Evolutionary conservation across 1,284 basidiomycete genomes (phyloP).

Genomic region (Takashimella koratensis): DNA sequence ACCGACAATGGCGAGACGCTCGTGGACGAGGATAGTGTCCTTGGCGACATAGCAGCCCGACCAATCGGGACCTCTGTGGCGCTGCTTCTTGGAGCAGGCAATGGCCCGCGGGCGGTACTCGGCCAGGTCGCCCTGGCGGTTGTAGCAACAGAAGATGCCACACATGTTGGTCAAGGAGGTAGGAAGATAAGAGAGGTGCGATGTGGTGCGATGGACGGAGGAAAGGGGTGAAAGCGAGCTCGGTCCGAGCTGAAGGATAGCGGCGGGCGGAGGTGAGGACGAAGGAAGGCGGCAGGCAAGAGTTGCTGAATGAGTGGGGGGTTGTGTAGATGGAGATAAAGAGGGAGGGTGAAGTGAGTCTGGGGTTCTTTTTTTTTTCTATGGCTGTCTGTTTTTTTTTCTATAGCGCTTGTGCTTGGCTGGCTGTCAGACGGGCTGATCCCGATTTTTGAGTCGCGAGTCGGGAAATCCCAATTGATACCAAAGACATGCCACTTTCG

Average conservation of each 20-base stretch:
- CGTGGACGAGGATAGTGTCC: slow-evolving; percentile 76
- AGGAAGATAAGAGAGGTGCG: background rate
- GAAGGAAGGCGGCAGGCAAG: background rate
- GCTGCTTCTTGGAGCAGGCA: slow-evolving; percentile 78
- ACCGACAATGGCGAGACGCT: slow-evolving; percentile 94
- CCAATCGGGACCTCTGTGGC: slow-evolving; percentile 96
- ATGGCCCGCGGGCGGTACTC: slow-evolving; percentile 69
- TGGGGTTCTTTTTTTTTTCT: background rate
- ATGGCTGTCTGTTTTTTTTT: background rate
- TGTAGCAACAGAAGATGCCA: slow-evolving; percentile 79
- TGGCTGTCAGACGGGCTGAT: too few species aligned
- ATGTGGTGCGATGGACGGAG: background rate
- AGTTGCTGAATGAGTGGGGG: background rate
- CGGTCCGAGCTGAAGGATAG: background rate
- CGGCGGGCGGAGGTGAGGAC: background rate
- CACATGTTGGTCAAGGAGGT: slow-evolving; percentile 60
- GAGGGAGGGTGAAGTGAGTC: background rate
- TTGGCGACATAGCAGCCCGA: slow-evolving; percentile 85
- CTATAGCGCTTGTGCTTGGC: too few species aligned
- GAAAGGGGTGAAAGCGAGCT: background rate
- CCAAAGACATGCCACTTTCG: background rate
- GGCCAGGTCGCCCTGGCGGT: slow-evolving; percentile 68
- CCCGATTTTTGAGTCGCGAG: background rate
- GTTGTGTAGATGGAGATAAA: background rate
- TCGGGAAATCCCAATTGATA: background rate